Percentiles rank a stretch among this genome's conserved stretches.
phyloP scores from a whole-genome alignment of 331 rosid genomes.

The Rosa hybrid region DNA sequence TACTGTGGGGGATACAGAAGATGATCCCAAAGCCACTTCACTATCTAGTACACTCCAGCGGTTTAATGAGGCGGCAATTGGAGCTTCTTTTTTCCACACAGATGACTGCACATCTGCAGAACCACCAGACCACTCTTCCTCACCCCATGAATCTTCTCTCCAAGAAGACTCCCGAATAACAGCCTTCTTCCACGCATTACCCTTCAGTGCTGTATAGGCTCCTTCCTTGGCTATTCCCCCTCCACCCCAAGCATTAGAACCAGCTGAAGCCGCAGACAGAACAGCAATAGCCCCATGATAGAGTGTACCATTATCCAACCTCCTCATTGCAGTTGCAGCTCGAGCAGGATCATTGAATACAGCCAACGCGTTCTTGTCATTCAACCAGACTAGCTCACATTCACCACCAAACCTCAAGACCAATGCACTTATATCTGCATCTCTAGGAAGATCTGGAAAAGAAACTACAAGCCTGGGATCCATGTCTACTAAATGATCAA shows the following conservation, averaged over 20 bases:
- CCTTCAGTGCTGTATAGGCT: slow-evolving; percentile 36
- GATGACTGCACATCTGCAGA: slow-evolving; percentile 37
- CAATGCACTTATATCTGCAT: slow-evolving; percentile 82
- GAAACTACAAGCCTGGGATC: slow-evolving; percentile 94
- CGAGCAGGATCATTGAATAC: slow-evolving; percentile 86
- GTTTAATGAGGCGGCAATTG: slow-evolving; percentile 46
- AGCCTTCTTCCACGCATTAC: slow-evolving; percentile 72
- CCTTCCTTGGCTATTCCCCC: slow-evolving; percentile 45
- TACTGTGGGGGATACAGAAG: slow-evolving; percentile 29
- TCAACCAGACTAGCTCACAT: slow-evolving; percentile 94
- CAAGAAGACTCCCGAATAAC: slow-evolving; percentile 41
- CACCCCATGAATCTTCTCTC: slow-evolving; percentile 52
- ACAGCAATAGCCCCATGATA: slow-evolving; percentile 72
- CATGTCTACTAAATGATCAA: slow-evolving; percentile 81
- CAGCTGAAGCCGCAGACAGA: slow-evolving; percentile 39
- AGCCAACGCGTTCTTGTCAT: slow-evolving; percentile 92
- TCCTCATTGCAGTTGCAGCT: slow-evolving; percentile 97
- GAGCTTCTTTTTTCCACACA: slow-evolving; percentile 48
- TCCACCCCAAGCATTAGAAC: slow-evolving; percentile 77
- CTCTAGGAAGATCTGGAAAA: slow-evolving; percentile 89
- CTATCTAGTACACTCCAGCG: slow-evolving; percentile 50
- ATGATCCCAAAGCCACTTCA: slow-evolving; percentile 46
- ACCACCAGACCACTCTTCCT: slow-evolving; percentile 40
- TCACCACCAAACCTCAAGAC: slow-evolving; percentile 95
- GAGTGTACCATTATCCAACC: slow-evolving; percentile 80